Conservation (phyloP, 176 grass and related monocot genomes). For the Carex cristatella region DNA sequence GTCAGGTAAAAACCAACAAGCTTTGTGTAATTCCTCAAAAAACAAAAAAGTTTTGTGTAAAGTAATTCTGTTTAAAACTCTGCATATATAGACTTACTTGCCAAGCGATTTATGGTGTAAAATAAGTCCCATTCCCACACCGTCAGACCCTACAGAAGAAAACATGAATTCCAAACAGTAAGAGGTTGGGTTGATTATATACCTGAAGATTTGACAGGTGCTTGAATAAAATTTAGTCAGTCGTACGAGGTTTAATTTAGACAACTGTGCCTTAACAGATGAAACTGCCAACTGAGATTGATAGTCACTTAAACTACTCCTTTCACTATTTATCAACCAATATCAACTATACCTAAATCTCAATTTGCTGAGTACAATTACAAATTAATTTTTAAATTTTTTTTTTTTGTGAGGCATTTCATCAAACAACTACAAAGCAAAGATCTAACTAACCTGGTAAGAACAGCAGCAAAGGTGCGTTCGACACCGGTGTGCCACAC, state of each 20-base stretch:
- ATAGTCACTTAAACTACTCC: background rate
- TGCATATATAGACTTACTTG: constrained; percentile 49
- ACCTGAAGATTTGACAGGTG: background rate
- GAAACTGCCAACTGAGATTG: background rate
- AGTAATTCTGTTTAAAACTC: background rate
- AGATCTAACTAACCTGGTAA: constrained; percentile 51
- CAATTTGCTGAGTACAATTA: background rate
- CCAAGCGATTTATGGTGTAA: constrained; percentile 93
- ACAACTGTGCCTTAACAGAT: background rate
- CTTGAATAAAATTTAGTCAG: background rate
- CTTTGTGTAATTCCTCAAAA: background rate
- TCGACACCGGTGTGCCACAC: constrained; percentile 40
- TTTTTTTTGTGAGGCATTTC: background rate
- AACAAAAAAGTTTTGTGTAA: too few relatives aligned
- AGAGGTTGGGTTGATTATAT: background rate
- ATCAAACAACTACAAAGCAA: background rate
- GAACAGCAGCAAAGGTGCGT: constrained; percentile 73
- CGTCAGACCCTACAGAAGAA: constrained; percentile 54
- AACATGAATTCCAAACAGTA: background rate
- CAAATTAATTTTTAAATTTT: background rate
- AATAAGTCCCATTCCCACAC: constrained; percentile 79
- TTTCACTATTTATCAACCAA: background rate
- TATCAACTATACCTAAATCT: background rate
- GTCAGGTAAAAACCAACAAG: constrained; percentile 4
- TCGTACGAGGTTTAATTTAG: background rate